Conservation (phyloP, 768 basidiomycete genomes). For the Leccinum rimulosum region DNA sequence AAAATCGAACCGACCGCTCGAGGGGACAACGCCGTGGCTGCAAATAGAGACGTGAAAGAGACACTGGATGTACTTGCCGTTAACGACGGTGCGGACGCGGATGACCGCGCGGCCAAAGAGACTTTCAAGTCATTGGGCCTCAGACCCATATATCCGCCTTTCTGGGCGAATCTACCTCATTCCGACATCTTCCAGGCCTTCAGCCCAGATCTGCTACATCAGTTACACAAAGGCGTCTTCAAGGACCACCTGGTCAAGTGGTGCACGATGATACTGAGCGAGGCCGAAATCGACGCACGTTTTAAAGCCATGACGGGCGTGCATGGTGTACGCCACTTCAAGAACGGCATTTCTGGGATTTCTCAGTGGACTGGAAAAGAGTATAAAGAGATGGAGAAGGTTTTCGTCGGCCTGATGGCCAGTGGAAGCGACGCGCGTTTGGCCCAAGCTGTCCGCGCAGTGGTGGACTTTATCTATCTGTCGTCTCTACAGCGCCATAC, state of each 20-base stretch:
- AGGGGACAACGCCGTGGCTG: not conserved
- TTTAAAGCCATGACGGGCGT: conserved; percentile 11
- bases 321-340: conserved; percentile 23
- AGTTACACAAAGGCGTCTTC: conserved; percentile 46
- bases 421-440: not conserved
- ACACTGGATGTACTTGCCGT: not conserved
- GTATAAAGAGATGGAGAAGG: conserved; percentile 4
- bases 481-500: not conserved
- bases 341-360: conserved; percentile 29
- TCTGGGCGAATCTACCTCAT: conserved; percentile 7
- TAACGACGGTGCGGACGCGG: not conserved
- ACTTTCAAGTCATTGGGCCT: conserved; percentile 16
- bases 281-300: conserved; percentile 12
- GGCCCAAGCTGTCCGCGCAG: not conserved
- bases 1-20: not conserved
- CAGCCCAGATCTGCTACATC: conserved; percentile 43
- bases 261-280: conserved; percentile 19
- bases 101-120: not conserved
- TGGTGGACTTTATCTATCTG: not conserved
- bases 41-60: not conserved
- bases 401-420: not conserved
- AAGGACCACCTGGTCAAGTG: conserved; percentile 42
- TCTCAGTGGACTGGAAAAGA: conserved; percentile 35
- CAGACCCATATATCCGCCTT: conserved; percentile 10
- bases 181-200: conserved; percentile 32